Evolutionary conservation across 345 rosid species (phyloP), one percentile per base, ranked within the genome.

Genomic region (Heritiera fomes): DNA sequence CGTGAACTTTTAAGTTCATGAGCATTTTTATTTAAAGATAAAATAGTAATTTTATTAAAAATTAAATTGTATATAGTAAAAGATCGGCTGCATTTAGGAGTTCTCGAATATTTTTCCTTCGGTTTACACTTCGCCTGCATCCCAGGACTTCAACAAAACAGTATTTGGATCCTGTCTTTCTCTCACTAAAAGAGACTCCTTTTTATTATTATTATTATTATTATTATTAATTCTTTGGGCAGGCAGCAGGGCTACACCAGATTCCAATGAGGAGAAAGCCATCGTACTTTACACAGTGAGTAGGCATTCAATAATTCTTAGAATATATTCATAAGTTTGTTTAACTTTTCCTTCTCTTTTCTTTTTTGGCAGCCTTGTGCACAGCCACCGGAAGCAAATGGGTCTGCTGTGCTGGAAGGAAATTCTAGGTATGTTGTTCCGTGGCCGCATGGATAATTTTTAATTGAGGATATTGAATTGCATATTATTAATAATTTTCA

Each of bases 261-360:
- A 88, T 67, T 72, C 85, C 65, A 85, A 61, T 11, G 97, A 92
- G 77, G 96, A 93, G 86, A 96, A 90, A 87, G 98, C 99, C 75
- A 90, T 96, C 76, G 94, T 94, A 79, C 90, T 96, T 79, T 96
- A 90, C 84, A 83, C 88, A 84, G 99, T 96, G 65, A 82, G 83
- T 73, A 59, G 63, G 6, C 73, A 12, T 61, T 43, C 64, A 71
- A 50, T 68, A 56, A 20, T 64, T 58, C 75, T 77, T 61, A 59
- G 77, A 28, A 61, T 53, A 40, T 74, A 60, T 17, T 72, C 46
- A 30, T 34, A 12, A 10, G 12, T 53, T 72, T 60, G 18, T 78
- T 70, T 75, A 61, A 66, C 59, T 23, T 23, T 23, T 23, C 28
- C 28, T 23, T n/a, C 59, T 72, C 63, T 77, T 20, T 20, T 68